Base-by-base conservation (phyloP, 768 basidiomycete species). In the Cantharellus anzutake region DNA sequence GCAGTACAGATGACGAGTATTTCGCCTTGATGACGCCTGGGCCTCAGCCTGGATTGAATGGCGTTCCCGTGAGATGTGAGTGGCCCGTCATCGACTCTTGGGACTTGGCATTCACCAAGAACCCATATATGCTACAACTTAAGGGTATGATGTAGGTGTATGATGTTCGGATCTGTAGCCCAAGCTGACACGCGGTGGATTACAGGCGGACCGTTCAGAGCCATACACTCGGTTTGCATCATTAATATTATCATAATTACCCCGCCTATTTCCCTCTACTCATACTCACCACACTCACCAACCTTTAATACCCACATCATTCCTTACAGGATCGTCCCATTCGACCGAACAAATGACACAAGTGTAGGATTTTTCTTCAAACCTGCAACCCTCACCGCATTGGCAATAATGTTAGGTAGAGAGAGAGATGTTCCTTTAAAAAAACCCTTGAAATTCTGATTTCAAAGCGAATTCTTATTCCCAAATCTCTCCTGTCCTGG, bases 351-450 rank as follows among this genome's bases (percentile, higher is more conserved):
- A 66, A 77, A 81, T 67, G 87, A 90, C 67, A 86, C 87, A 34
- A 85, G 80, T 63, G 77, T 90, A 63, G 88, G 89, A 86, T 91
- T 90, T 72, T 86, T 91, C 69, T 91, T 85, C 73, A 86, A 83
- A 60, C 88, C 87, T 2, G 72, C 86, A 41, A 91, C 88, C 0
- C 73, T 91, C 58, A 82, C 86, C 5, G 80, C 83, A 37, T 77
- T 90, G 41, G 74, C 82, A 14, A 55, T 62, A 2, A 7, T 37
- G 14, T 11, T 11, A 7, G 14, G 52, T 11, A 7, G 44, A 11
- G 11, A 48, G 44, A 48, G 29, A 11, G 11, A 11, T 48, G 29
- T 29, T 29, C 11, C 29, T 1, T 48, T 48, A 0, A 48, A 11
- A 48, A 29, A 11, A 11, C 0, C 44, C 29, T 29, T 48, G 44